Base-by-base conservation (phyloP, 2,329 filamentous ascomycete genomes). In the Sclerotinia spermophila region DNA sequence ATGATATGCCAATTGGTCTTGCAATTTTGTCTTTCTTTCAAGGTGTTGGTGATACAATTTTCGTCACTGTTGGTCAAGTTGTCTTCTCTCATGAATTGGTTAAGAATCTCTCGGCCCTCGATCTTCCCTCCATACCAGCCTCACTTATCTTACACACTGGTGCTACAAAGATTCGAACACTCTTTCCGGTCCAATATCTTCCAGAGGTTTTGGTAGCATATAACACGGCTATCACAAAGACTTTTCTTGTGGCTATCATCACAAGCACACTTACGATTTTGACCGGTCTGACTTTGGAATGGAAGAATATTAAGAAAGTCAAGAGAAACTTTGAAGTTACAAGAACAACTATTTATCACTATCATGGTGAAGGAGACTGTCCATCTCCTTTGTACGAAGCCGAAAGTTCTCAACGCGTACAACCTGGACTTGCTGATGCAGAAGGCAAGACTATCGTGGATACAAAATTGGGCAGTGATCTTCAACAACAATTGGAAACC, bases 241-340 rank as follows among this genome's bases (percentile, higher is more conserved):
- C 83, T 0, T 89, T 86, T 75, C 86, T 87, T 73, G 85, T 88
- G 8, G 81, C 81, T 3, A 81, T 85, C 5, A 87, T 83, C 2
- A 81, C 89, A 76, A 82, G 84, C 0, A 82, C 82, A 11, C 70
- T 89, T 13, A 84, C 5, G 1, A 72, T 77, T 10, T 45, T 87
- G n/a, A 85, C 84, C 1, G 81, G 83, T 0, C 73, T 83, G 21
- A 81, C 82, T 21, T 83, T 89, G 71, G 83, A 88, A 78, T 89
- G 86, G 86, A 86, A 83, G 77, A 84, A 79, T 74, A 83, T 88
- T 71, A 87, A 87, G 80, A 82, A 81, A 38, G 82, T 82, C 77
- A 78, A 79, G 64, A 48, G 74, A 19, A 58, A 58, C 10, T 3
- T 33, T 71, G 24, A 48, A 42, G 30, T 35, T n/a, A 19, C 42